Evolutionary conservation across 1,284 basidiomycete species (phyloP), one percentile per base, ranked within the genome.

Genomic region (Moesziomyces parantarcticus): DNA sequence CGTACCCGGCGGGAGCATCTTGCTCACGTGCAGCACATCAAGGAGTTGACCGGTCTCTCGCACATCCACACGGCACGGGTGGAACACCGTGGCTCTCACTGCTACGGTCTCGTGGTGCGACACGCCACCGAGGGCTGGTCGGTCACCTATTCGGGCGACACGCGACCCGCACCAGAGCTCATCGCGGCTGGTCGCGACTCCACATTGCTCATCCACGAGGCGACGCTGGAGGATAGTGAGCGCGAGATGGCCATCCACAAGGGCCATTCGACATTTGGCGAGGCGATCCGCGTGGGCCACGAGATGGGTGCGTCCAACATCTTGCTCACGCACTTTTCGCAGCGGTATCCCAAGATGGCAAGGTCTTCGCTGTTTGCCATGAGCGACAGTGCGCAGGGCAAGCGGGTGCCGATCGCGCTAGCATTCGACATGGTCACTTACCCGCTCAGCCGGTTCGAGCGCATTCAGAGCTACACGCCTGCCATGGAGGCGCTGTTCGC

Each of bases 241-340:
- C 67, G 49, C 0, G 87, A 87, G 16, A 85, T 92, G 84, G 95
- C 95, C 0, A 82, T 81, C 2, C 84, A 85, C 44, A 97, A 97
- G 85, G 90, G 90, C 0, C 95, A 97, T 83, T 93, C 91, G 70
- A 98, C 94, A 0, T 89, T 94, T 66, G 90, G 92, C 1, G 92
- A 97, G 81, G 95, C 95, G 0, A 88, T 97, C 42, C 88, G 89
- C 18, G 87, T 94, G 25, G 94, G 90, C 3, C 54, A 56, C n/a
- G 42, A 68, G 47, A 95, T 96, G 93, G 86, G 88, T 8, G 94
- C 93, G 0, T 86, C 89, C 58, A 90, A 93, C 73, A 87, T 93
- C 23, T 87, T 98, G 36, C 88, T 98, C 23, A 98, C 94, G 2
- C 95, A 98, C 84, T 98, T 98, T 84, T 97, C 94, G 13, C 92